Conservation (phyloP, 1,284 basidiomycete genomes). For the Inonotus obliquus region DNA sequence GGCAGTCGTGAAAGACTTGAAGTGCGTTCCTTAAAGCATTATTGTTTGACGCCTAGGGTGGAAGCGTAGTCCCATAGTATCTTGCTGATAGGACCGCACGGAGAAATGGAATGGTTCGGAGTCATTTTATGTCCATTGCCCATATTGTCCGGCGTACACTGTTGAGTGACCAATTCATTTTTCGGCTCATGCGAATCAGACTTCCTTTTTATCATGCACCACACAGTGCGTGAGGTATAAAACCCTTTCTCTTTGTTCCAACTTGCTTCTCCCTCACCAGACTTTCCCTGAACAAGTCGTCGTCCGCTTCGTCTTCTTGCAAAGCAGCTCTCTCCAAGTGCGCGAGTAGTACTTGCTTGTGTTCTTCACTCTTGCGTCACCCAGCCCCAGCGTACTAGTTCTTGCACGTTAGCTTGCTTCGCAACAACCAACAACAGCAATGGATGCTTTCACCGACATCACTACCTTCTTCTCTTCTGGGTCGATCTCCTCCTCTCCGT, state of each 20-base stretch:
- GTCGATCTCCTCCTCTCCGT: neutral
- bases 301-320: too few species aligned
- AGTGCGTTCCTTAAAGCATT: neutral
- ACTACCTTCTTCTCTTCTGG: neutral
- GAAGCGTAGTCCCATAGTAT: slow-evolving; percentile 1
- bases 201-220: neutral
- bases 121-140: neutral
- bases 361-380: too few species aligned
- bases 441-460: slow-evolving; percentile 12
- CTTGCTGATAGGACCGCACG: neutral
- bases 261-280: too few species aligned
- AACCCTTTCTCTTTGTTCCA: neutral
- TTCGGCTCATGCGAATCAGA: neutral
- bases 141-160: too few species aligned
- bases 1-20: neutral
- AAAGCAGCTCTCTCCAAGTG: too few species aligned
- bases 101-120: neutral
- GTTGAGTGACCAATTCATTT: too few species aligned
- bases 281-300: too few species aligned
- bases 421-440: neutral
- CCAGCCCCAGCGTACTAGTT: too few species aligned
- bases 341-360: too few species aligned
- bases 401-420: too few species aligned
- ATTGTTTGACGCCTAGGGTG: neutral
- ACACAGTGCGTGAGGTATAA: too few species aligned